These are phyloP conservation scores for Ochetophila trinervis DNA, from an alignment of 306 rosid species.

Conservation along the genomic window DNA sequence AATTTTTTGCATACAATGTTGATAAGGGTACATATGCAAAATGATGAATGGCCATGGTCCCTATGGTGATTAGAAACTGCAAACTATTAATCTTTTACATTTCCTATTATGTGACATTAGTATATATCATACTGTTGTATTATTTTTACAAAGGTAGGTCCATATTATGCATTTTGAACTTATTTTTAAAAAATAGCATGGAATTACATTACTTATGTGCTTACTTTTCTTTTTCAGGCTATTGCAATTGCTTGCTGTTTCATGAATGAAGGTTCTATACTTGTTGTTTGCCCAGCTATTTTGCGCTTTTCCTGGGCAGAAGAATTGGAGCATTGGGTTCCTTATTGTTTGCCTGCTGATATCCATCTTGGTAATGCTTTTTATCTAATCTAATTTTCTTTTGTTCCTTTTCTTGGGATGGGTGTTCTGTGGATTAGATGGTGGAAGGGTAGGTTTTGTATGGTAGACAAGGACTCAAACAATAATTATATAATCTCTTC, in stretches of 20 bases:
- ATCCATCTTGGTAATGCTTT: conserved; percentile 66
- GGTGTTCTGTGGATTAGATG: conserved; percentile 13
- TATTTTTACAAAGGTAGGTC: too few relatives aligned
- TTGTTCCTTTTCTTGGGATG: conserved; percentile 3
- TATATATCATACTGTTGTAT: too few relatives aligned
- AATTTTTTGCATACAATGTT: too few relatives aligned
- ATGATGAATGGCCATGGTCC: too few relatives aligned
- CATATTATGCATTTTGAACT: not conserved
- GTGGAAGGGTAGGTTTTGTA: not conserved
- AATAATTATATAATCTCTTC: not conserved
- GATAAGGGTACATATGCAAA: too few relatives aligned
- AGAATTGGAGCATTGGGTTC: conserved; percentile 95
- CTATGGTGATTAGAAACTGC: too few relatives aligned
- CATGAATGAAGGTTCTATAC: conserved; percentile 71
- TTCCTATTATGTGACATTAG: too few relatives aligned
- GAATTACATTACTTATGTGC: not conserved
- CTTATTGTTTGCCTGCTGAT: conserved; percentile 79
- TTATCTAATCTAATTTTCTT: not conserved
- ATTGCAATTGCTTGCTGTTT: conserved; percentile 88
- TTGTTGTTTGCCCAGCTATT: conserved; percentile 94
- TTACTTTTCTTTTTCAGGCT: conserved; percentile 49
- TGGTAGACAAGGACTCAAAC: not conserved
- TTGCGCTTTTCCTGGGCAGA: conserved; percentile 95
- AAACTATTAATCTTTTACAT: too few relatives aligned
- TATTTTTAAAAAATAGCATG: conserved; percentile 4